These are phyloP conservation scores for Trametes gibbosa DNA, from an alignment of 768 basidiomycete genomes.

Conservation along the genomic window DNA sequence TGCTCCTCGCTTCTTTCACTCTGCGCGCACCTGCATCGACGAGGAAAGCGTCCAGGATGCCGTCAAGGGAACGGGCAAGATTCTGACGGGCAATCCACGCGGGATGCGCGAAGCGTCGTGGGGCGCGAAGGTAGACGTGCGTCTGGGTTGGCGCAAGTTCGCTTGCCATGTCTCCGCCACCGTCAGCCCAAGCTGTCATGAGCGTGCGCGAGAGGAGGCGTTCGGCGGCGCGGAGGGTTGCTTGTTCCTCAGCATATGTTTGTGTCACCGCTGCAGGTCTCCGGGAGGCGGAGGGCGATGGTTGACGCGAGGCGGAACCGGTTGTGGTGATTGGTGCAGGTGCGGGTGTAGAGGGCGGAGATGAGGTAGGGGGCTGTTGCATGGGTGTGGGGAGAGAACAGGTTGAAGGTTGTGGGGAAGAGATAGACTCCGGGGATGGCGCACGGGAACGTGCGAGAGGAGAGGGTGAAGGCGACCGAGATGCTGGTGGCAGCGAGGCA, in stretches of 20 bases:
- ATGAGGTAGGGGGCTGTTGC: background rate
- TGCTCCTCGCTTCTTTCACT: constrained; percentile 29
- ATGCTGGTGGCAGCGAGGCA: constrained; percentile 26
- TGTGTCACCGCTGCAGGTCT: background rate
- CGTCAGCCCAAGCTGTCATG: constrained; percentile 42
- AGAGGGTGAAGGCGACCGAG: constrained; percentile 29
- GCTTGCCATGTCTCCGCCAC: constrained; percentile 39
- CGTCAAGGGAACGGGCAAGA: constrained; percentile 37
- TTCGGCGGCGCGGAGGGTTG: constrained; percentile 25
- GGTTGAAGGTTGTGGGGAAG: background rate
- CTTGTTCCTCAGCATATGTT: constrained; percentile 34
- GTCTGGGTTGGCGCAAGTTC: constrained; percentile 48
- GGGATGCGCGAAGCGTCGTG: constrained; percentile 45
- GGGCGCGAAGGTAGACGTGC: constrained; percentile 46
- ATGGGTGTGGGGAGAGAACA: constrained; percentile 6
- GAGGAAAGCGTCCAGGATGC: constrained; percentile 35
- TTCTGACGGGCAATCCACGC: constrained; percentile 48
- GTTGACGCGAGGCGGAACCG: background rate
- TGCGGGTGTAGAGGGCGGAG: background rate
- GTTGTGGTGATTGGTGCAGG: background rate
- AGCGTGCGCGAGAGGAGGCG: constrained; percentile 43
- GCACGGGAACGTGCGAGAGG: constrained; percentile 10
- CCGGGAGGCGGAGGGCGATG: background rate
- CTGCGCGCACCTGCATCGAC: constrained; percentile 24
- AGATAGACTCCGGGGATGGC: constrained; percentile 7